Evolutionary conservation across 352 stramenopile genomes (phyloP).

Genomic region (Phytopythium boreale): DNA sequence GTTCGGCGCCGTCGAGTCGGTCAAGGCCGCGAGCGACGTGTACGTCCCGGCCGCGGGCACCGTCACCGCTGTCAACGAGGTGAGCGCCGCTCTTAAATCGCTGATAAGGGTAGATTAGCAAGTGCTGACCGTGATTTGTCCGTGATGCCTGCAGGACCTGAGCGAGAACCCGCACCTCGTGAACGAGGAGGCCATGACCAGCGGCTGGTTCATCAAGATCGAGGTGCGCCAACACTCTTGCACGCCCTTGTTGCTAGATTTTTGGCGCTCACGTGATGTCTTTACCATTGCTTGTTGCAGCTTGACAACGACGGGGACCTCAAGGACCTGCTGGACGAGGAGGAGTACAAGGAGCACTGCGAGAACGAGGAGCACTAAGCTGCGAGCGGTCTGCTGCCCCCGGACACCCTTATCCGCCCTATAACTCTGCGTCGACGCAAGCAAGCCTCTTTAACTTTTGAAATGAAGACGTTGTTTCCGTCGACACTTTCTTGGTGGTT

Average conservation of each 20-base stretch:
- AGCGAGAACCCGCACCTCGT: slow-evolving; percentile 81
- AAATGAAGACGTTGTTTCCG: slow-evolving; percentile 1
- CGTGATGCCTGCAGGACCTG: slow-evolving; percentile 43
- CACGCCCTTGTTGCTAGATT: neutral
- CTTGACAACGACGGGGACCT: slow-evolving; percentile 68
- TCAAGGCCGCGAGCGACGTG: slow-evolving; percentile 98
- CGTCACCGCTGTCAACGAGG: slow-evolving; percentile 94
- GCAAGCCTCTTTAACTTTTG: neutral
- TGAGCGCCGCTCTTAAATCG: slow-evolving; percentile 7
- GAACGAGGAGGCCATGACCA: slow-evolving; percentile 83
- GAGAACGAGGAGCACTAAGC: slow-evolving; percentile 78
- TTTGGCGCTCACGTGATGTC: slow-evolving; percentile 1
- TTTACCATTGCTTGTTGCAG: slow-evolving; percentile 15
- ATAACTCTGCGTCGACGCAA: neutral
- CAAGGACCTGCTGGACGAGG: slow-evolving; percentile 78
- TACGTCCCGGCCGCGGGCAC: slow-evolving; percentile 93
- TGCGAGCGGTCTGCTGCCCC: neutral
- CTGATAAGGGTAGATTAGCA: neutral
- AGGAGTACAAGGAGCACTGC: slow-evolving; percentile 83
- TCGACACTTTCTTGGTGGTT: neutral
- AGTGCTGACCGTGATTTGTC: slow-evolving; percentile 8
- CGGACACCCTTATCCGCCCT: neutral
- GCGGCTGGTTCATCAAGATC: slow-evolving; percentile 90
- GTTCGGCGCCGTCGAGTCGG: slow-evolving; percentile 97
- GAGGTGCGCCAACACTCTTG: slow-evolving; percentile 36